Evolutionary conservation across 2,329 filamentous ascomycete species (phyloP), one percentile per base, ranked within the genome.

Genomic region (Akanthomyces uredinophilus): DNA sequence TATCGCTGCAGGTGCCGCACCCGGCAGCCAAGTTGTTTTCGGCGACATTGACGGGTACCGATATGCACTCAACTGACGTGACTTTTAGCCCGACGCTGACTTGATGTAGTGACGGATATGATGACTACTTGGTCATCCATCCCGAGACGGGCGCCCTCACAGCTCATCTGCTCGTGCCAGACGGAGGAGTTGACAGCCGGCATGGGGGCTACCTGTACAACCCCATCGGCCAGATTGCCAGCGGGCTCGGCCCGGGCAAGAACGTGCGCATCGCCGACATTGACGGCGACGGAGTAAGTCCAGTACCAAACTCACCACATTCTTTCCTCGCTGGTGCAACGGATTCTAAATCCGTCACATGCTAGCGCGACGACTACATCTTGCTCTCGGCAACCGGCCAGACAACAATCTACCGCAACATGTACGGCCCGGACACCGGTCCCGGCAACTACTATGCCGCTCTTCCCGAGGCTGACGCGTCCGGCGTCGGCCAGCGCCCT

Each of bases 221-320:
- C 2, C 56, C 62, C 10, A 47, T 57, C 13, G 65, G 64, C 13
- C 27, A 50, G 8, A 64, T 67, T 27, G 64, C 64, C 13, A 55
- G 58, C 22, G 67, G 66, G 0, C 60, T 67, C 0, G 66, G 65
- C 3, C 64, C 64, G 1, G 67, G 64, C 3, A 44, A 52, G 1
- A 63, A 64, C 16, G 65, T 68, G 1, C 43, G 67, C 20, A 61
- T 69, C 44, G 66, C 65, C 5, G 67, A 69, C 46, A 65, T 68
- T 49, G 65, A 68, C 18, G 66, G 68, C 5, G 68, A 69, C n/a
- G 65, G 67, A 2, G 61, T 67, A 56, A 60, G 64, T 59, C 6
- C 1, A 24, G 14, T 29, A 27, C 6, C 8, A 16, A 5, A 35
- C 20, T 24, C 22, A 27, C 16, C 18, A 2, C 6, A 11, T 35